Evolutionary conservation across 1,284 basidiomycete species (phyloP).

Genomic region (Trametes versicolor): DNA sequence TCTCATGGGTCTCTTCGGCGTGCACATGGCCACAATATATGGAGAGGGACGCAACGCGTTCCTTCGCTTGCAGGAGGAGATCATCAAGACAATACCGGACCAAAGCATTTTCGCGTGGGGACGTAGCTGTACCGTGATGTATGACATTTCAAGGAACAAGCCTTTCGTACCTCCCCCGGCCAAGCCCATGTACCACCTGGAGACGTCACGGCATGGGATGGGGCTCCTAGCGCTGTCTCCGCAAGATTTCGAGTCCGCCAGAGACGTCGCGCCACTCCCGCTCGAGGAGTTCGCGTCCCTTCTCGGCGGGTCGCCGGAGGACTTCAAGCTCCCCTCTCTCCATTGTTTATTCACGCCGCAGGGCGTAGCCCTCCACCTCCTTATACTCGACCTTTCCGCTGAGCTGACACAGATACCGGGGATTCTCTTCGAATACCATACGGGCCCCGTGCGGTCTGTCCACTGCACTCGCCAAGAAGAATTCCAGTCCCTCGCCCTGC

Average conservation of each 20-base stretch:
- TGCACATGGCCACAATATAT: slow-evolving; percentile 1
- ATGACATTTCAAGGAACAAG: not conserved
- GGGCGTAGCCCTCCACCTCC: not conserved
- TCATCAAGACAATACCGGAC: slow-evolving; percentile 2
- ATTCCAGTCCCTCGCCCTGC: not conserved
- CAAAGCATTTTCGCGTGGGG: slow-evolving; percentile 9
- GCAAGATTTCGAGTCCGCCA: not conserved
- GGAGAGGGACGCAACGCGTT: slow-evolving; percentile 3
- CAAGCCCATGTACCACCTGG: not conserved
- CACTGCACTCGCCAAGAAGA: not conserved
- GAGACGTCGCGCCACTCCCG: not conserved
- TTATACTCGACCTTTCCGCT: not conserved
- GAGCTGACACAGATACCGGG: not conserved
- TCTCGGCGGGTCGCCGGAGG: not conserved
- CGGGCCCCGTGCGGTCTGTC: not conserved
- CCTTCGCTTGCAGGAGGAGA: slow-evolving; percentile 2
- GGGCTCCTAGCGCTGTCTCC: not conserved
- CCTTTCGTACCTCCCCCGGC: not conserved
- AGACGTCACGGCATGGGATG: not conserved
- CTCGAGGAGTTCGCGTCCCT: not conserved
- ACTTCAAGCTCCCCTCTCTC: not conserved
- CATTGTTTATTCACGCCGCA: not conserved
- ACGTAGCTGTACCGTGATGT: not conserved
- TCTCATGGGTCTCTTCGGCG: slow-evolving; percentile 7
- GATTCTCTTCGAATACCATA: not conserved